Evolutionary conservation across 148 eudicot species (phyloP).

Genomic region (Chenopodium suecicum): DNA sequence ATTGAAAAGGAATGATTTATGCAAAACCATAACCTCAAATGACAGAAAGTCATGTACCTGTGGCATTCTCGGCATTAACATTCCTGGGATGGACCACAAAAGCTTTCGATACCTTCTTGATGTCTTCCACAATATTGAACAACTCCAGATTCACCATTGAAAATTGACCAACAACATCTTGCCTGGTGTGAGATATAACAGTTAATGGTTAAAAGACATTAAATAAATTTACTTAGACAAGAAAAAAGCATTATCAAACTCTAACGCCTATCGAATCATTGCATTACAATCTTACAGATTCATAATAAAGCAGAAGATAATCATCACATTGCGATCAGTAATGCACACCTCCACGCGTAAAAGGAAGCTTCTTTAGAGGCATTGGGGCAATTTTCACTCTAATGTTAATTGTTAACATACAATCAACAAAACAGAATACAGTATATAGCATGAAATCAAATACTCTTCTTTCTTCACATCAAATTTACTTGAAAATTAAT

Average conservation of each 20-base stretch:
- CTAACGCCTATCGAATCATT: too few relatives aligned
- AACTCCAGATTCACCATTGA: constrained; percentile 98
- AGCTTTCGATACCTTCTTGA: constrained; percentile 93
- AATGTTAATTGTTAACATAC: too few relatives aligned
- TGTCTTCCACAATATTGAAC: constrained; percentile 83
- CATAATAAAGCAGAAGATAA: not conserved
- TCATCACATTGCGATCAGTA: not conserved
- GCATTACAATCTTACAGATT: too few relatives aligned
- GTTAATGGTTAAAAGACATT: not conserved
- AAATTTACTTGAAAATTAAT: too few relatives aligned
- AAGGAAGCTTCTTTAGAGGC: not conserved
- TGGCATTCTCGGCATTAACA: constrained; percentile 88
- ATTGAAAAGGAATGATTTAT: not conserved
- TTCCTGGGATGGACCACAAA: constrained; percentile 94
- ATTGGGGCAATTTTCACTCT: not conserved
- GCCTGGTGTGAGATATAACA: constrained; percentile 46
- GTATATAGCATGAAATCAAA: not conserved
- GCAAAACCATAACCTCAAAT: not conserved
- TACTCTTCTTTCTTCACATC: too few relatives aligned
- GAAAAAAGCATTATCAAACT: not conserved
- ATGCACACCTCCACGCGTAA: not conserved
- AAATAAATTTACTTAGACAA: not conserved
- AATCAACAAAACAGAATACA: not conserved
- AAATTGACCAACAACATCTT: constrained; percentile 78
- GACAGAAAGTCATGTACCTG: constrained; percentile 45